A percentile compares a stretch with the other conserved stretches of the same genome.
Conservation (phyloP, 306 rosid species). For the Sophora flavescens region DNA sequence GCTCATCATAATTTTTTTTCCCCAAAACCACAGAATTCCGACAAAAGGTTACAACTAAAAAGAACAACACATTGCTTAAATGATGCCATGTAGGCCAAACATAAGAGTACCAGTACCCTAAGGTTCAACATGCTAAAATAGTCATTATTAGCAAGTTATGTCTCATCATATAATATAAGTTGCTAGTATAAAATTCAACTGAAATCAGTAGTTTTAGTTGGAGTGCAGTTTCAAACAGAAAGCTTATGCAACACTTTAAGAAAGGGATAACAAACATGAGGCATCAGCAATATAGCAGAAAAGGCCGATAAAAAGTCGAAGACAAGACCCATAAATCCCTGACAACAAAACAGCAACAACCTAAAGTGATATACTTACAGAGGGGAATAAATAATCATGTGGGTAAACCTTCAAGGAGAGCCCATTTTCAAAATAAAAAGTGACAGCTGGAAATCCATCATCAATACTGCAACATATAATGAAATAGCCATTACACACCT, state of each 20-base stretch:
- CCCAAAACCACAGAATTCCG: background rate
- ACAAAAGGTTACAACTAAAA: background rate
- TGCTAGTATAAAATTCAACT: background rate
- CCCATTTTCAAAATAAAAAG: slow-evolving; percentile 82
- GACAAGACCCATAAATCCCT: slow-evolving; percentile 18
- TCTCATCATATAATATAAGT: background rate
- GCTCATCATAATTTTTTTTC: background rate
- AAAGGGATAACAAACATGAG: slow-evolving; percentile 11
- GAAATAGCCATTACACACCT: slow-evolving; percentile 21
- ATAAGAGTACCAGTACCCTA: background rate
- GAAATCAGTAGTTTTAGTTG: slow-evolving; percentile 7
- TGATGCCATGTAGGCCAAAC: background rate
- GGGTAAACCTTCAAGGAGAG: slow-evolving; percentile 93
- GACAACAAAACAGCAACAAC: slow-evolving; percentile 25
- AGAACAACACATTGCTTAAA: background rate
- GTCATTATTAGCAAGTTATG: background rate
- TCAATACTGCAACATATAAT: slow-evolving; percentile 75
- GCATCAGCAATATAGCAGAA: slow-evolving; percentile 20
- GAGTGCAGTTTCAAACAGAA: slow-evolving; percentile 30
- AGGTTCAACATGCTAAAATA: background rate
- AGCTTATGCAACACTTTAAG: slow-evolving; percentile 20
- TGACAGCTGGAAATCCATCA: slow-evolving; percentile 87
- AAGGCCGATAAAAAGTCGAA: slow-evolving; percentile 32
- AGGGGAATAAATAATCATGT: slow-evolving; percentile 81
- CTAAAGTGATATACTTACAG: slow-evolving; percentile 67